These are phyloP conservation scores for Cyclotella baltica DNA, from an alignment of 108 stramenopile species.

Conservation along the genomic window DNA sequence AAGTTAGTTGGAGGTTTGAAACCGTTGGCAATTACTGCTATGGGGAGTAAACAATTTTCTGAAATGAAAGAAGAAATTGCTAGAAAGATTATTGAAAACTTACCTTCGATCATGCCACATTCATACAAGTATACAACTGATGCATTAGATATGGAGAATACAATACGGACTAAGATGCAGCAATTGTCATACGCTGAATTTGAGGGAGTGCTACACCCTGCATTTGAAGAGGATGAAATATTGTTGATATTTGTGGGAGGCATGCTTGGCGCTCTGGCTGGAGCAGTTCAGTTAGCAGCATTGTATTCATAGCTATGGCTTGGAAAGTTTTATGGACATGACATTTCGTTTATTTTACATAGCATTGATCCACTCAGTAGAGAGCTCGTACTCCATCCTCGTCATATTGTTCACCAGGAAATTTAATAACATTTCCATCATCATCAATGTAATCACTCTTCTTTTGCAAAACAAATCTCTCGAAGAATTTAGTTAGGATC, in stretches of 20 bases:
- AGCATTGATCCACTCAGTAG: conserved; percentile 57
- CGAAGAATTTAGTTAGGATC: conserved; percentile 90
- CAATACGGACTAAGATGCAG: conserved; percentile 78
- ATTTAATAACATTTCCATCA: conserved; percentile 90
- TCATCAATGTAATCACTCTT: conserved; percentile 94
- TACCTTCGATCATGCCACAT: conserved; percentile 78
- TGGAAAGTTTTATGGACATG: not conserved
- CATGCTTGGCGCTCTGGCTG: conserved; percentile 84
- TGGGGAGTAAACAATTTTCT: conserved; percentile 82
- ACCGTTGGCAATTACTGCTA: conserved; percentile 82
- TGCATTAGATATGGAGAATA: conserved; percentile 90
- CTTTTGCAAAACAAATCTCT: conserved; percentile 87
- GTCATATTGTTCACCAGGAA: conserved; percentile 89
- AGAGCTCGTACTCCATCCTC: conserved; percentile 82
- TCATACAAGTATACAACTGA: conserved; percentile 90
- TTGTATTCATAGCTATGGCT: conserved; percentile 23
- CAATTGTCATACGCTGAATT: conserved; percentile 80
- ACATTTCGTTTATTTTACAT: not conserved
- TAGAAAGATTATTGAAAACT: conserved; percentile 73
- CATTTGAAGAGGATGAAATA: conserved; percentile 95
- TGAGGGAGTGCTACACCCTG: conserved; percentile 91
- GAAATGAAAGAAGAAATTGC: conserved; percentile 93
- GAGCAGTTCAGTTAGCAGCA: conserved; percentile 64
- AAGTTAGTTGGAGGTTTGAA: conserved; percentile 83
- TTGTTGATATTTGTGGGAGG: conserved; percentile 92